Conservation (phyloP, 1,284 basidiomycete genomes). For the Peniophora sp. region DNA sequence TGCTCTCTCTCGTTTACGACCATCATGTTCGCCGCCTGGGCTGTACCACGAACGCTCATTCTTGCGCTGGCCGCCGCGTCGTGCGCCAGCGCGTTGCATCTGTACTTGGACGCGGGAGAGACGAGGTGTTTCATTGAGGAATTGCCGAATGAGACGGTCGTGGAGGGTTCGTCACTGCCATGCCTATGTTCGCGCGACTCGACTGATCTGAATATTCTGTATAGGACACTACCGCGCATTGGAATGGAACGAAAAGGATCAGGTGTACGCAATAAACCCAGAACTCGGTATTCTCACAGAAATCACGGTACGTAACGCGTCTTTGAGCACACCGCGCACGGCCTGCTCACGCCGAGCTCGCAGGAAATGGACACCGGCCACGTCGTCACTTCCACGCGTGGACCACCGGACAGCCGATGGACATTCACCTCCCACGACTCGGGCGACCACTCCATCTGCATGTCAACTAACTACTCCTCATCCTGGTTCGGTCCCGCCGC, state of each 20-base stretch:
- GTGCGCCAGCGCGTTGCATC: conserved; percentile 62
- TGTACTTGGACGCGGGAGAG: conserved; percentile 90
- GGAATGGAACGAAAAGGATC: conserved; percentile 77
- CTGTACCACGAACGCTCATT: conserved; percentile 28
- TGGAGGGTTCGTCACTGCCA: conserved; percentile 64
- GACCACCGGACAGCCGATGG: conserved; percentile 86
- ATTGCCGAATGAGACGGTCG: conserved; percentile 92
- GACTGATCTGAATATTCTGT: neutral
- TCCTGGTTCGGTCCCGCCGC: conserved; percentile 75
- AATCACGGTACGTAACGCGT: conserved; percentile 68
- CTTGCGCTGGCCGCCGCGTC: conserved; percentile 31
- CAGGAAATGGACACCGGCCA: conserved; percentile 77
- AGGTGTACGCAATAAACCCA: conserved; percentile 67
- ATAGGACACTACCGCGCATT: conserved; percentile 89
- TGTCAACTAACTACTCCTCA: conserved; percentile 80
- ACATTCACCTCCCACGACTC: conserved; percentile 97
- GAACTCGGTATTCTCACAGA: conserved; percentile 86
- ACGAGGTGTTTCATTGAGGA: conserved; percentile 96
- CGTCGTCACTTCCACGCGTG: conserved; percentile 80
- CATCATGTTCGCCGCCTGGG: conserved; percentile 16
- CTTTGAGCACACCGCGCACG: neutral
- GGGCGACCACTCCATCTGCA: conserved; percentile 95
- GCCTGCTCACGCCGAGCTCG: conserved; percentile 2
- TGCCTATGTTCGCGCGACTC: neutral
- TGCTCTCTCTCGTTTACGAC: conserved; percentile 14